phyloP scores from a whole-genome alignment of 257 asterid genomes.

The Nicotiana benthamiana region DNA sequence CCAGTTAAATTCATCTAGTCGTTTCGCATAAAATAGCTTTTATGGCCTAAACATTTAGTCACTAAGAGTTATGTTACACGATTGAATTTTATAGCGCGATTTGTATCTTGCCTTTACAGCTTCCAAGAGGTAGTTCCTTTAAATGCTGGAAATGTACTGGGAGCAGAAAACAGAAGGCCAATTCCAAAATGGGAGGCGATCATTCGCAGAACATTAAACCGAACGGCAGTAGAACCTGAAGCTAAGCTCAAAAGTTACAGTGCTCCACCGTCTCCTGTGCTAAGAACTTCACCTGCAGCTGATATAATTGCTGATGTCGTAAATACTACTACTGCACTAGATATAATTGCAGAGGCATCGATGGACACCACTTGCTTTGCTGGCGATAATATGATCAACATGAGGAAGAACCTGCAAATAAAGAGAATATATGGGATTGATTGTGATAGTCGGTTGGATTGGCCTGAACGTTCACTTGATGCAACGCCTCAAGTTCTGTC shows the following conservation, averaged over 20 bases:
- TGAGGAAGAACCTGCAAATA: slow-evolving; percentile 54
- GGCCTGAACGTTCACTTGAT: slow-evolving; percentile 56
- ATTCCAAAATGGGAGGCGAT: slow-evolving; percentile 20
- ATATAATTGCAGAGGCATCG: slow-evolving; percentile 52
- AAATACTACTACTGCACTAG: slow-evolving; percentile 36
- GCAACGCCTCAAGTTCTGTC: slow-evolving; percentile 45
- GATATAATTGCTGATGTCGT: slow-evolving; percentile 59
- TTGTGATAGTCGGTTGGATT: slow-evolving; percentile 33
- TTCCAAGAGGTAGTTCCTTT: slow-evolving; percentile 27
- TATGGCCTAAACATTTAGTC: background rate
- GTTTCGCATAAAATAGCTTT: background rate
- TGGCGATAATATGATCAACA: slow-evolving; percentile 13
- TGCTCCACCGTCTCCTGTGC: slow-evolving; percentile 78
- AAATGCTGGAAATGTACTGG: slow-evolving; percentile 24
- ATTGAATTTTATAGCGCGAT: background rate
- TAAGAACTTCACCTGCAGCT: slow-evolving; percentile 61
- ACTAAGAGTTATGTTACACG: background rate
- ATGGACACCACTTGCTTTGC: slow-evolving; percentile 1
- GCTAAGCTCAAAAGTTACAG: slow-evolving; percentile 69
- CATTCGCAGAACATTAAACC: slow-evolving; percentile 14
- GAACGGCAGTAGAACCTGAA: slow-evolving; percentile 41
- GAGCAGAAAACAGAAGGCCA: slow-evolving; percentile 22
- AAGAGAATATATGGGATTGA: slow-evolving; percentile 16
- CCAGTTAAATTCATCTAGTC: background rate
- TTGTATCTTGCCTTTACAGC: slow-evolving; percentile 2